Evolutionary conservation across 495 filamentous ascomycete species (phyloP), one percentile per base, ranked within the genome.

Genomic region (Bombardia bombarda): DNA sequence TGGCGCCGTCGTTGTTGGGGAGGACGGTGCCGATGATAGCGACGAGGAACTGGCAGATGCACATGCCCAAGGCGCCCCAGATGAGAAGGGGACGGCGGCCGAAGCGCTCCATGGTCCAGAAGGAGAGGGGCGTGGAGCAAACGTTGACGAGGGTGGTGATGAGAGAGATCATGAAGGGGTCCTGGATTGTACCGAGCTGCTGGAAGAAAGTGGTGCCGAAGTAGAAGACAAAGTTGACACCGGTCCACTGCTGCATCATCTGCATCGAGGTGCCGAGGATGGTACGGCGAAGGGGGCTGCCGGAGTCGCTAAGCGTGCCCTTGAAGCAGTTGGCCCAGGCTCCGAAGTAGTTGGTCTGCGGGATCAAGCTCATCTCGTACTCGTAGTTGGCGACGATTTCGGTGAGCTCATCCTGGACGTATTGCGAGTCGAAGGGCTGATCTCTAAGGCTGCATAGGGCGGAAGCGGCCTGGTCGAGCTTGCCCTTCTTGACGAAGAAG

Each of bases 171-270:
- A 90, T 61, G 76, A 93, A 93, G 37, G 82, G 73, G 68, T 89
- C 77, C 28, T 47, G 47, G 55, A 93, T 84, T 50, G 83, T 79
- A 37, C 77, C 73, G 2, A 82, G 81, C 23, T 81, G 70, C 61
- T 78, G 63, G 68, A 92, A 84, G 77, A 90, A 90, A 38, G 80
- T 75, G 21, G 84, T 87, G 33, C 81, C 82, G 62, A 84, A 92
- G 73, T 90, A 94, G 77, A 93, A 90, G 68, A 93, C 81, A 70
- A 92, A 90, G 74, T 93, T 92, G 66, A 93, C 80, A 68, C 86
- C 86, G 20, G 86, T 78, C 70, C 68, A 75, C 68, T 88, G 83
- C 65, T 86, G 82, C 69, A 84, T 79, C 74, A 83, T 82, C 65
- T 87, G 83, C 36, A 87, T 60, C 13, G 77, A 79, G 32, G 78